phyloP scores from a whole-genome alignment of 495 filamentous ascomycete species.

The Xylaria palmicola region DNA sequence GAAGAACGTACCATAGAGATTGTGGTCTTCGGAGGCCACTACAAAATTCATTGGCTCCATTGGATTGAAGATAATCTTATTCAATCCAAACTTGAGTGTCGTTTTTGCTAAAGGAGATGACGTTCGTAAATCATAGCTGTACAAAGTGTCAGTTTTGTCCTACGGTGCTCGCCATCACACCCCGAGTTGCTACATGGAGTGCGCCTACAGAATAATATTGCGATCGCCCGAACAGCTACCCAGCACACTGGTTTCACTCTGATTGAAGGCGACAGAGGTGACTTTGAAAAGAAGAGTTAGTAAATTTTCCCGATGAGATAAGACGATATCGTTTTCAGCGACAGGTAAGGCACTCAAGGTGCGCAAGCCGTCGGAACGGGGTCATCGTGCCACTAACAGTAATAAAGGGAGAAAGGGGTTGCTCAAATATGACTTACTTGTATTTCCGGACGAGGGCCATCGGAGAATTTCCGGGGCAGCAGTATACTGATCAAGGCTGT shows the following conservation, averaged over 20 bases:
- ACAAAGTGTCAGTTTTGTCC: background rate
- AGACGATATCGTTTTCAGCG: background rate
- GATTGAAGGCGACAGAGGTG: slow-evolving; percentile 85
- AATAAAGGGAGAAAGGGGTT: background rate
- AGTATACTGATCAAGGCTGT: slow-evolving; percentile 75
- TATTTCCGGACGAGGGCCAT: slow-evolving; percentile 86
- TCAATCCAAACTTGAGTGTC: slow-evolving; percentile 76
- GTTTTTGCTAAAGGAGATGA: slow-evolving; percentile 76
- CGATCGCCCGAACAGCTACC: slow-evolving; percentile 82
- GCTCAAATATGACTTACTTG: slow-evolving; percentile 41
- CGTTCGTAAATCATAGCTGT: slow-evolving; percentile 71
- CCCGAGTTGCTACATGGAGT: background rate
- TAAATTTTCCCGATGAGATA: background rate
- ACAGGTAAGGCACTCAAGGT: background rate
- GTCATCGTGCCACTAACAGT: background rate
- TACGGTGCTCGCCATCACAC: slow-evolving; percentile 36
- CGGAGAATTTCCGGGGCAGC: slow-evolving; percentile 75
- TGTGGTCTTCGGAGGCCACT: slow-evolving; percentile 66
- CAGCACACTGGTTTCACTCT: slow-evolving; percentile 86
- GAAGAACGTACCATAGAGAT: slow-evolving; percentile 40
- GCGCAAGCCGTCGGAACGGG: background rate
- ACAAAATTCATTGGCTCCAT: slow-evolving; percentile 95
- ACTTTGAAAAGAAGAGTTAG: slow-evolving; percentile 33
- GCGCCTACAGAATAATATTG: slow-evolving; percentile 65
- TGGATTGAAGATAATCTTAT: slow-evolving; percentile 89